These are phyloP conservation scores for Passalora sequoiae DNA, from an alignment of 2,329 filamentous ascomycete species.

Conservation along the genomic window DNA sequence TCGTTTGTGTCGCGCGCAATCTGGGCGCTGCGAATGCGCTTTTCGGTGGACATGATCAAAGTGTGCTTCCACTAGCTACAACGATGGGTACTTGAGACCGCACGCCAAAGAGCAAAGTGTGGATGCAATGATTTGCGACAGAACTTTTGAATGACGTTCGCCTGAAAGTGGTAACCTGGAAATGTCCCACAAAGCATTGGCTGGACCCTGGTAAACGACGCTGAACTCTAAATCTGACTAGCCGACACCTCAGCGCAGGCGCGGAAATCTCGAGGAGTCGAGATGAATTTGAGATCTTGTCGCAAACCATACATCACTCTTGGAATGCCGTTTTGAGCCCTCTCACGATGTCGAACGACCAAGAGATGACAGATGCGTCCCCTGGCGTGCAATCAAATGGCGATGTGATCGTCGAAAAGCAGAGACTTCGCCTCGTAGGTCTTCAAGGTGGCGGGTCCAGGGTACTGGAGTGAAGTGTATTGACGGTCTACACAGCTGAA, in stretches of 20 bases:
- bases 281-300: neutral
- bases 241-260: slow-evolving; percentile 1
- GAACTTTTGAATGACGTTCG: slow-evolving; percentile 8
- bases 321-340: neutral
- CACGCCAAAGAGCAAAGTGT: neutral
- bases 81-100: neutral
- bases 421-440: slow-evolving; percentile 42
- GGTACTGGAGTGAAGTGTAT: neutral
- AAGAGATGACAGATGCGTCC: slow-evolving; percentile 36
- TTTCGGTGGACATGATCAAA: slow-evolving; percentile 25
- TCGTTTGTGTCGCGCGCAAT: slow-evolving; percentile 92
- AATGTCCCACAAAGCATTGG: slow-evolving; percentile 8
- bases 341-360: slow-evolving; percentile 28
- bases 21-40: slow-evolving; percentile 60
- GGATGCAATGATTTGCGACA: neutral
- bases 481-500: slow-evolving; percentile 60
- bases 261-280: slow-evolving; percentile 11
- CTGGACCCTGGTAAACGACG: slow-evolving; percentile 5
- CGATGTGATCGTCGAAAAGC: slow-evolving; percentile 36
- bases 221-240: slow-evolving; percentile 9
- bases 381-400: slow-evolving; percentile 43
- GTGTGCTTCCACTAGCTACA: neutral
- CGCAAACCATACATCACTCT: slow-evolving; percentile 1
- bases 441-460: neutral
- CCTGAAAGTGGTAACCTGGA: too few species aligned